Evolutionary conservation across 2,329 filamentous ascomycete species (phyloP), one percentile per base, ranked within the genome.

Genomic region (Diaporthe helianthi): DNA sequence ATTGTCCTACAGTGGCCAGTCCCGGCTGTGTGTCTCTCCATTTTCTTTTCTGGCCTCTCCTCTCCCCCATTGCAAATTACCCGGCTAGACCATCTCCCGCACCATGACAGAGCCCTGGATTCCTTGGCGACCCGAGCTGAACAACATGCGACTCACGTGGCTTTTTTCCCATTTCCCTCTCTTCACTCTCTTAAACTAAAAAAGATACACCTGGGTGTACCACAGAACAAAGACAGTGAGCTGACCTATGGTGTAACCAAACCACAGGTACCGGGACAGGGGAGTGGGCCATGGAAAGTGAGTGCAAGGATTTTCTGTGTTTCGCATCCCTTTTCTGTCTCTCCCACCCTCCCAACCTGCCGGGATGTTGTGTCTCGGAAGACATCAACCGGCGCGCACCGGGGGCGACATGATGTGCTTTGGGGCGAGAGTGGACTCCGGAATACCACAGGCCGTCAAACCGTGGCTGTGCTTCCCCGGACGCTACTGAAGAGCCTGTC

Each of bases 261-360:
- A 26, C 15, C 69, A 55, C 65, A 84, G 83, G 83, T 24, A 86
- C 84, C 6, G 84, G 84, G 13, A 86, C 84, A 12, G 84, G 84
- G 2, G 82, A 81, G 69, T 86, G 84, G 84, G 82, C 81, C 53
- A 80, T 85, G 54, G 82, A 86, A 71, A 75, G 84, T 85, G 76
- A 79, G 84, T 80, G 65, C 68, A 68, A 52, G 29, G 47, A 36
- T 67, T 22, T 33, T 26, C 36, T 46, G 24, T 54, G 31, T 66
- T 71, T 69, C 73, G 47, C 47, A 51, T 52, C 29, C 52, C 31
- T 41, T 26, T 69, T 36, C 67, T 75, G 65, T 69, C 72, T 67
- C 70, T 74, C 65, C 67, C 58, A 24, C 13, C n/a, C n/a, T 17
- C 19, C 58, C 41, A 17, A 4, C 19, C n/a, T 36, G 29, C 44